These are phyloP conservation scores for Mollisiaceae sp. DNA, from an alignment of 2,329 filamentous ascomycete genomes.

Conservation along the genomic window DNA sequence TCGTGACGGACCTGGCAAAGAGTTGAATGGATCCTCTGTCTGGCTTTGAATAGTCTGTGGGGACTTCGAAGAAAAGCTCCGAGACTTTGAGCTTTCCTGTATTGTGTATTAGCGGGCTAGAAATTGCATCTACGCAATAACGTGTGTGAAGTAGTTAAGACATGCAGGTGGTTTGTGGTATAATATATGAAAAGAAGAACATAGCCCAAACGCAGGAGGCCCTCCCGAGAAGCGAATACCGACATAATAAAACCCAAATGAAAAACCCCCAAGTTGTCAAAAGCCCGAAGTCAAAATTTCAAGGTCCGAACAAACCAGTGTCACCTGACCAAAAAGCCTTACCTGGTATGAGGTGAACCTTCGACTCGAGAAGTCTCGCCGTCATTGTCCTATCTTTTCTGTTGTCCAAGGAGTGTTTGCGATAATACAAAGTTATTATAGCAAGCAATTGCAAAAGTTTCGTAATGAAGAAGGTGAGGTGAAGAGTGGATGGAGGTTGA, in stretches of 20 bases:
- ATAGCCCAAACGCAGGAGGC: no score
- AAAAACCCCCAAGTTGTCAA: not conserved
- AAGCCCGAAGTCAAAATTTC: not conserved
- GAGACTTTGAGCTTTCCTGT: constrained; percentile 77
- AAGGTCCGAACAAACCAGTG: not conserved
- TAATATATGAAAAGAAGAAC: no score
- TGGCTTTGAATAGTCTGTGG: constrained; percentile 77
- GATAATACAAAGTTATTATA: not conserved
- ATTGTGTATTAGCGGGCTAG: constrained; percentile 10
- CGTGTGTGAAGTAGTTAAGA: no score
- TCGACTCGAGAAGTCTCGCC: constrained; percentile 44
- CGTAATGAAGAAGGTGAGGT: not conserved
- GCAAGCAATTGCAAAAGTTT: not conserved
- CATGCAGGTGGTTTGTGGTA: no score
- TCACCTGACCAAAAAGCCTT: constrained; percentile 18
- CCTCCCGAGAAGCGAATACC: no score
- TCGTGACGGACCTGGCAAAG: constrained; percentile 77
- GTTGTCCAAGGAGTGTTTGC: not conserved
- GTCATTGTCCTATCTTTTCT: constrained; percentile 28
- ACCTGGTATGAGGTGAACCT: constrained; percentile 49
- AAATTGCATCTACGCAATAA: not conserved
- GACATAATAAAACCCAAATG: no score
- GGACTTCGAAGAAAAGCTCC: constrained; percentile 87
- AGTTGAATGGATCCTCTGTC: constrained; percentile 72
- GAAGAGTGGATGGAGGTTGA: not conserved